Conservation (phyloP, 176 grass and related monocot genomes). For the Bromus sterilis region DNA sequence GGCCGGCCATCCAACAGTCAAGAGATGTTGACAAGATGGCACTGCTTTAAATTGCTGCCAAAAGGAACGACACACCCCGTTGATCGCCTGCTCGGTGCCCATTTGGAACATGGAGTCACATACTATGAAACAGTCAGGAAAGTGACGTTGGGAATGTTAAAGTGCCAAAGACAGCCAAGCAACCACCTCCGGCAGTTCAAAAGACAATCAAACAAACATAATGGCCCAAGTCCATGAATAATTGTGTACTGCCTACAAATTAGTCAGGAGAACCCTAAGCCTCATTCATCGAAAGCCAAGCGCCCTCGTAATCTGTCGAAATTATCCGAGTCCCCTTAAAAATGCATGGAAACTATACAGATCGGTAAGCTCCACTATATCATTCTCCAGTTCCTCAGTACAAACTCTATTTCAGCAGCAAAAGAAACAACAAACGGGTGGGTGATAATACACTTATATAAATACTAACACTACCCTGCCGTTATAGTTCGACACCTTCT, state of each 20-base stretch:
- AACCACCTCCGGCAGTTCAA: background rate
- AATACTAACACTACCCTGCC: slow-evolving; percentile 25
- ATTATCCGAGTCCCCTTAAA: background rate
- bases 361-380: background rate
- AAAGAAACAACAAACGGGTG: background rate
- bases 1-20: slow-evolving; percentile 13
- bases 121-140: background rate
- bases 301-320: background rate
- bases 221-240: too few species aligned
- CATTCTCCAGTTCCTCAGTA: background rate
- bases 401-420: slow-evolving; percentile 4
- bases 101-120: background rate
- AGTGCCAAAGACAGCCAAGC: background rate
- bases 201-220: background rate
- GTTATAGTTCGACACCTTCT: background rate
- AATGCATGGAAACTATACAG: slow-evolving; percentile 19
- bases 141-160: background rate
- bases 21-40: slow-evolving; percentile 23
- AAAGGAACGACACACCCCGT: slow-evolving; percentile 18
- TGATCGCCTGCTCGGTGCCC: background rate
- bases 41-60: slow-evolving; percentile 19
- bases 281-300: background rate
- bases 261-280: background rate
- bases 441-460: slow-evolving; percentile 1
- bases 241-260: too few species aligned